Evolutionary conservation across 768 basidiomycete genomes (phyloP).

Genomic region (Daedaleopsis nitida): DNA sequence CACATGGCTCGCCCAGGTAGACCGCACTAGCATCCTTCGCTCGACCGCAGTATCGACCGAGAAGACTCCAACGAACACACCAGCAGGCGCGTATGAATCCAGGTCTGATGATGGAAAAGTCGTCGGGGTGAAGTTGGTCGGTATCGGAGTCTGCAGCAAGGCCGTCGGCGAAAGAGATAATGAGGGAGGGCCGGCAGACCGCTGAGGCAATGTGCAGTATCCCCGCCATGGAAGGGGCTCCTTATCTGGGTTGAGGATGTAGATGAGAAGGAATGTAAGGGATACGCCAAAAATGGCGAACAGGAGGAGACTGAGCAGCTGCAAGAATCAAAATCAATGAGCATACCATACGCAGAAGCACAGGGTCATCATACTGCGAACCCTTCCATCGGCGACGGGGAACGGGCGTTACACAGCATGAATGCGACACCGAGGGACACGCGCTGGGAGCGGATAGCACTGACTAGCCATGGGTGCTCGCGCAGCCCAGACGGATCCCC

Average conservation of each 20-base stretch:
- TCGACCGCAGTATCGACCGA: constrained; percentile 84
- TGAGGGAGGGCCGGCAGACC: constrained; percentile 46
- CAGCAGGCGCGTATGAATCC: constrained; percentile 77
- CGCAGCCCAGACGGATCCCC: neutral
- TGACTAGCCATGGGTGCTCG: neutral
- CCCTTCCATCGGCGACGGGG: no score
- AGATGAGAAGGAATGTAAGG: constrained; percentile 85
- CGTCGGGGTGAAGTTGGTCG: constrained; percentile 35
- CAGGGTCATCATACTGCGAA: constrained; percentile 10
- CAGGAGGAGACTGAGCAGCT: constrained; percentile 74
- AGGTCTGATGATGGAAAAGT: constrained; percentile 75
- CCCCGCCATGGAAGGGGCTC: constrained; percentile 91
- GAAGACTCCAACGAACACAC: constrained; percentile 88
- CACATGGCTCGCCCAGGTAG: constrained; percentile 86
- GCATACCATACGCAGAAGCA: neutral
- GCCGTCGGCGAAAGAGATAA: constrained; percentile 40
- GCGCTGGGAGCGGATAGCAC: no score
- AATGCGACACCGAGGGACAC: neutral
- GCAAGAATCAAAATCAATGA: neutral
- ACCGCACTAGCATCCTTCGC: constrained; percentile 83
- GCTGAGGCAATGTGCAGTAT: constrained; percentile 78
- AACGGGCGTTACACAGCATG: neutral
- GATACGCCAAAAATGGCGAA: constrained; percentile 81
- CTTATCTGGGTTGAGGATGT: constrained; percentile 95
- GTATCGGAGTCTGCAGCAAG: constrained; percentile 41